phyloP scores from a whole-genome alignment of 805 yeast species.

The Danielia reshetovae region DNA sequence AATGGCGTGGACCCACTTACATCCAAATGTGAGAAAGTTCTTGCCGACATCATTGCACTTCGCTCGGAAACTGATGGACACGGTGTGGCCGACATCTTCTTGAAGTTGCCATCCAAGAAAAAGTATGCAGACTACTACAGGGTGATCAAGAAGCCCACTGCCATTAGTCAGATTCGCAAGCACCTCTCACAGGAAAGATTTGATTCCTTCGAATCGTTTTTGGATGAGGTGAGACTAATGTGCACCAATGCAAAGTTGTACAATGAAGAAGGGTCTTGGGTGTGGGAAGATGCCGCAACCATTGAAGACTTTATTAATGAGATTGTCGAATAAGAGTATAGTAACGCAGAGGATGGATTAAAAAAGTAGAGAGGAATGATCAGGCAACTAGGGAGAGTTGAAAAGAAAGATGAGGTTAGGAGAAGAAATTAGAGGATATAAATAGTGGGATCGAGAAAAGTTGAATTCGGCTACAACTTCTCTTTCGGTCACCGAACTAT shows the following conservation, averaged over 20 bases:
- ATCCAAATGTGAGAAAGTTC: conserved; percentile 29
- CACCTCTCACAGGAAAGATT: conserved; percentile 38
- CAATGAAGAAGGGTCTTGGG: conserved; percentile 18
- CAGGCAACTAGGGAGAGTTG: too few relatives aligned
- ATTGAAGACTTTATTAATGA: conserved; percentile 30
- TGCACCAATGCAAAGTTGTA: conserved; percentile 64
- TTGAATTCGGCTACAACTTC: too few relatives aligned
- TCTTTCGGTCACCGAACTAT: too few relatives aligned
- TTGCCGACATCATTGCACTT: conserved; percentile 40
- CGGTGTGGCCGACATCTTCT: conserved; percentile 42
- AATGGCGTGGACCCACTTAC: conserved; percentile 17
- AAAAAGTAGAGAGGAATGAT: too few relatives aligned
- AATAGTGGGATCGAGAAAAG: too few relatives aligned
- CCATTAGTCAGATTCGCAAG: conserved; percentile 52
- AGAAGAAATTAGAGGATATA: too few relatives aligned
- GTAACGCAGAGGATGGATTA: not conserved
- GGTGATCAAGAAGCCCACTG: conserved; percentile 56
- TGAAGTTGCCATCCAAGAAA: conserved; percentile 66
- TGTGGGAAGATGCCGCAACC: conserved; percentile 34
- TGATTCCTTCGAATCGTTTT: conserved; percentile 42
- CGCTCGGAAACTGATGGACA: conserved; percentile 43
- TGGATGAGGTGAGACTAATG: conserved; percentile 63
- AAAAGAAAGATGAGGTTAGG: too few relatives aligned
- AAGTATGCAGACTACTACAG: conserved; percentile 83
- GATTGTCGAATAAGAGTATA: not conserved